Percentiles rank a stretch among this genome's conserved stretches.
Evolutionary conservation across 331 rosid genomes (phyloP).

Genomic region (Phaseolus coccineus): DNA sequence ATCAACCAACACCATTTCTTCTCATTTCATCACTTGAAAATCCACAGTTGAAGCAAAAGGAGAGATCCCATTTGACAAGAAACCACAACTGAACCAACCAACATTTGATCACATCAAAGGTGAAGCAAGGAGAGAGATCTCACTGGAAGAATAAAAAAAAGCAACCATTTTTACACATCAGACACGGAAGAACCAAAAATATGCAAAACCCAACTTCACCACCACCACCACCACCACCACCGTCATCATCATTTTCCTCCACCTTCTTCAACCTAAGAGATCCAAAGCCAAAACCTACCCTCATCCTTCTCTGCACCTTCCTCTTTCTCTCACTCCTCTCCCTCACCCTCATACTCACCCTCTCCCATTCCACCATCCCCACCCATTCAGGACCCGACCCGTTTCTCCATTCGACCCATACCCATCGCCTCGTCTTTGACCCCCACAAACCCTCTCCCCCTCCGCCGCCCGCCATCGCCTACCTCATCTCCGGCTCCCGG

Average conservation of each 20-base stretch:
- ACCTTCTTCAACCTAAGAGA: neutral
- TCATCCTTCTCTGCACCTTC: constrained; percentile 59
- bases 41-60: too few relatives aligned
- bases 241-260: neutral
- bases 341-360: constrained; percentile 58
- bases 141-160: too few relatives aligned
- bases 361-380: constrained; percentile 39
- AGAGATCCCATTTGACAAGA: too few relatives aligned
- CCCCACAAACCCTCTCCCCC: constrained; percentile 41
- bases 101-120: too few relatives aligned
- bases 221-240: neutral
- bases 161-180: neutral
- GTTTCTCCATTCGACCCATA: constrained; percentile 66
- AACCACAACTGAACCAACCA: too few relatives aligned
- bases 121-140: too few relatives aligned
- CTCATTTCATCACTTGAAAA: too few relatives aligned
- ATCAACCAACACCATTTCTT: too few relatives aligned
- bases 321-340: constrained; percentile 61
- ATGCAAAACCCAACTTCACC: neutral
- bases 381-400: constrained; percentile 64
- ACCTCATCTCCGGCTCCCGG: constrained; percentile 73
- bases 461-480: constrained; percentile 76
- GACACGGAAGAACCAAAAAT: too few relatives aligned
- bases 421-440: constrained; percentile 54
- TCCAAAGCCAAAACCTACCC: constrained; percentile 54